Base-by-base conservation (phyloP, 495 filamentous ascomycete genomes). In the Hamigera avellanea region DNA sequence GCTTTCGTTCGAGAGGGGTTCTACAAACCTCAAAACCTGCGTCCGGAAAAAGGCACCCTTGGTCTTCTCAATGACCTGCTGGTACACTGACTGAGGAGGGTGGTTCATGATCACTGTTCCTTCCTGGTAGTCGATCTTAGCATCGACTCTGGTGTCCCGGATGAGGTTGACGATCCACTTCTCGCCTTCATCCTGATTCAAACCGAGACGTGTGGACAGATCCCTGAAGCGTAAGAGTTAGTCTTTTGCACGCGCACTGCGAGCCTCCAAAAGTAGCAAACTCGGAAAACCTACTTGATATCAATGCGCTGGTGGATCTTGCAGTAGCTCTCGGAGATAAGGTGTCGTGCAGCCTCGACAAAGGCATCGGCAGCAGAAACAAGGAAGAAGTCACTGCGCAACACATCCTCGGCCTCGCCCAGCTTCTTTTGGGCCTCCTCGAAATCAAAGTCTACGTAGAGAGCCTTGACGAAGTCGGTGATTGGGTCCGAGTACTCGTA, bases 81-180 rank as follows among this genome's bases (percentile, higher is more conserved):
- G 91, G 67, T 96, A 96, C 36, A 98, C 89, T 18, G 83, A 93
- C 66, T 87, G 86, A 14, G 91, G 88, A 30, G 91, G 91, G 66
- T 98, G 91, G 67, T 98, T 98, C 91, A 98, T 98, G 41, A 98
- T 78, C 18, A 98, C 91, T 27, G 91, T 98, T 47, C 91, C 91
- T 64, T 88, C 86, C 69, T 96, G 83, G 65, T 94, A 96, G 60
- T 98, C 91, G 46, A 98, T 93, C 75, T 98, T 98, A 43, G 93
- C 91, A 50, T 98, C 91, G 27, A 98, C 84, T 35, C 91, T 73
- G 2, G 91, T 98, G 57, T 98, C 91, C 40, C 91, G 78, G 64
- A 98, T 98, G 30, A 96, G 74, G 66, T 98, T 98, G 41, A 98
- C 91, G 46, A 98, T 98, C 93, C 93, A 96, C 70, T 95, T 96